phyloP scores from a whole-genome alignment of 2,329 filamentous ascomycete genomes.

The Pezicula neosporulosa region DNA sequence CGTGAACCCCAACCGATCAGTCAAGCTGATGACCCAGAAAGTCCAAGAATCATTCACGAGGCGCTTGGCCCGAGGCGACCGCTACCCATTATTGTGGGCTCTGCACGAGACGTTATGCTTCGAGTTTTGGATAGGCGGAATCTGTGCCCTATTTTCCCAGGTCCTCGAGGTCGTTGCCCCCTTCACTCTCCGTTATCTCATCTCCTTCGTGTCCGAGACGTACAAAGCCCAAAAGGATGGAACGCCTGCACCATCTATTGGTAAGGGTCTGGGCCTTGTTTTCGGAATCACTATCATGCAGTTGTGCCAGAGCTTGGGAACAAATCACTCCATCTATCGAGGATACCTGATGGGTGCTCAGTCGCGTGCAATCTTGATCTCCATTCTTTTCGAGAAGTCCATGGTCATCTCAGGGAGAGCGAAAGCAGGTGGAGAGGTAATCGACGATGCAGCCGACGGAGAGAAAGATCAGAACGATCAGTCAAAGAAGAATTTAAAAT shows the following conservation, averaged over 20 bases:
- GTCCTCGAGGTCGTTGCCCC: slow-evolving; percentile 79
- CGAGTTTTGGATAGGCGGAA: slow-evolving; percentile 83
- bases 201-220: slow-evolving; percentile 77
- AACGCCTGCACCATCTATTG: slow-evolving; percentile 61
- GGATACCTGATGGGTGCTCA: slow-evolving; percentile 92
- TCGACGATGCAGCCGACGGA: neutral
- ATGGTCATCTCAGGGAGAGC: slow-evolving; percentile 86
- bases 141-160: slow-evolving; percentile 69
- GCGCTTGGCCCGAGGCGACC: slow-evolving; percentile 22
- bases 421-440: slow-evolving; percentile 62
- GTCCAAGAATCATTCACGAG: no score
- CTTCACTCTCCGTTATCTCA: slow-evolving; percentile 81
- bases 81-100: slow-evolving; percentile 73
- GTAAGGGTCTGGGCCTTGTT: slow-evolving; percentile 75
- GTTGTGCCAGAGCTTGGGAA: slow-evolving; percentile 72
- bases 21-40: no score
- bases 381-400: slow-evolving; percentile 86
- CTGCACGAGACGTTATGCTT: slow-evolving; percentile 81
- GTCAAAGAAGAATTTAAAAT: slow-evolving; percentile 77
- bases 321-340: slow-evolving; percentile 88
- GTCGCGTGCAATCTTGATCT: slow-evolving; percentile 75
- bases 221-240: slow-evolving; percentile 45
- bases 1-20: no score
- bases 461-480: slow-evolving; percentile 45
- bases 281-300: slow-evolving; percentile 86